Percentiles rank a stretch among this genome's conserved stretches.
These are phyloP conservation scores for Podaxis carcinomalis DNA, from an alignment of 768 basidiomycete genomes.

Conservation along the genomic window DNA sequence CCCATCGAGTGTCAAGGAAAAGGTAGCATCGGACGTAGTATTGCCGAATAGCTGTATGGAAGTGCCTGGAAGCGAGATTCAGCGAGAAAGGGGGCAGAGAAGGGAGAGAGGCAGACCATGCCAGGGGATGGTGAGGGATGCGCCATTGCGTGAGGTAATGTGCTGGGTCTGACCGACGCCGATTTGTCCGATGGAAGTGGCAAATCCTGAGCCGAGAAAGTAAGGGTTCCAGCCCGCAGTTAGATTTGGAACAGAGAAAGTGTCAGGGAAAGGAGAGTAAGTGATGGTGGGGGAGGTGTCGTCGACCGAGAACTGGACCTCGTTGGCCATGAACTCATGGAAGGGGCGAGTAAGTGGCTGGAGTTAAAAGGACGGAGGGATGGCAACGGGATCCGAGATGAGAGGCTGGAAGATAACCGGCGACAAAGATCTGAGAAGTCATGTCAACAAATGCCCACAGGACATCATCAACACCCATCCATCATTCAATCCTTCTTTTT, in stretches of 20 bases:
- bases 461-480: not conserved
- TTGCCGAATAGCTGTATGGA: conserved; percentile 59
- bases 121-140: conserved; percentile 55
- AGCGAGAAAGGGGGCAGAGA: not conserved
- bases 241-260: conserved; percentile 43
- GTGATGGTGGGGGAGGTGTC: conserved; percentile 62
- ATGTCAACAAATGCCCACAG: not conserved
- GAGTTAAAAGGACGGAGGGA: not conserved
- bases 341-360: not conserved
- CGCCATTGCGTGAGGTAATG: conserved; percentile 55
- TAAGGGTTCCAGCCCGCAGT: conserved; percentile 66
- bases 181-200: conserved; percentile 31
- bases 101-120: conserved; percentile 41
- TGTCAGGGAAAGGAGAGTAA: conserved; percentile 61
- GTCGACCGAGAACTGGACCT: conserved; percentile 46
- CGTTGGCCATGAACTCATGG: conserved; percentile 22
- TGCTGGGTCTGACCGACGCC: conserved; percentile 59
- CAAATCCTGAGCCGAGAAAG: conserved; percentile 49
- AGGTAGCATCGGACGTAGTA: conserved; percentile 34
- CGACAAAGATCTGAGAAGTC: not conserved
- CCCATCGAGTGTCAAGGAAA: conserved; percentile 52
- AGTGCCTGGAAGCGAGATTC: conserved; percentile 41
- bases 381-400: not conserved
- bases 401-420: not conserved
- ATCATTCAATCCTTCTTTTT: not conserved